A percentile compares a stretch with the other conserved stretches of the same genome.
Conservation (phyloP, 768 basidiomycete genomes). For the Suillus weaverae region DNA sequence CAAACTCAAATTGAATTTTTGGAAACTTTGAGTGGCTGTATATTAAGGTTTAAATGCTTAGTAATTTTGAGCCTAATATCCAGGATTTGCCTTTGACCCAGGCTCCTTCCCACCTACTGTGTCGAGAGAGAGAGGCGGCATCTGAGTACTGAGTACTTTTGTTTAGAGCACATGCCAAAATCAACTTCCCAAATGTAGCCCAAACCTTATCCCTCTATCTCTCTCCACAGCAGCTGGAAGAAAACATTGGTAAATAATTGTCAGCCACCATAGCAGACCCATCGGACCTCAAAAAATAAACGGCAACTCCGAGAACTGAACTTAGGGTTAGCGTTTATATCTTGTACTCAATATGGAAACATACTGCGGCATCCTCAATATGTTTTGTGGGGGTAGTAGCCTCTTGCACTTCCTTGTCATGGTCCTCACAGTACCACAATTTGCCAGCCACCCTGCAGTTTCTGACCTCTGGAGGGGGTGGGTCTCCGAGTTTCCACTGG, state of each 20-base stretch:
- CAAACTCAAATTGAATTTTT: too few relatives aligned
- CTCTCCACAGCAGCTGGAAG: background rate
- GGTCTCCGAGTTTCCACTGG: too few relatives aligned
- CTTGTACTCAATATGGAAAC: background rate
- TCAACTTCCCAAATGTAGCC: background rate
- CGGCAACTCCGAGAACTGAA: background rate
- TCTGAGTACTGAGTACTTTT: background rate
- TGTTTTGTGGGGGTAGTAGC: background rate
- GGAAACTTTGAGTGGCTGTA: too few relatives aligned
- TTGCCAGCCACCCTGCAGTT: background rate
- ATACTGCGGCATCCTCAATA: background rate
- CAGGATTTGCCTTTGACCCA: background rate
- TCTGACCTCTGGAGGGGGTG: background rate
- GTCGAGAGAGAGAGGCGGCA: background rate
- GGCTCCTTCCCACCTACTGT: background rate
- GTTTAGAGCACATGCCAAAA: background rate
- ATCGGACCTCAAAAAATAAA: background rate
- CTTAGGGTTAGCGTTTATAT: background rate
- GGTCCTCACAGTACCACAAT: background rate
- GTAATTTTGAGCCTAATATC: too few relatives aligned
- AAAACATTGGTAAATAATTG: background rate
- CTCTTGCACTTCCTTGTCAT: background rate
- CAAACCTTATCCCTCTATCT: background rate
- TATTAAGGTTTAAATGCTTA: too few relatives aligned
- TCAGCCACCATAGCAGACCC: background rate